These are phyloP conservation scores for Crucihimalaya himalaica DNA, from an alignment of 345 rosid species.

Conservation along the genomic window DNA sequence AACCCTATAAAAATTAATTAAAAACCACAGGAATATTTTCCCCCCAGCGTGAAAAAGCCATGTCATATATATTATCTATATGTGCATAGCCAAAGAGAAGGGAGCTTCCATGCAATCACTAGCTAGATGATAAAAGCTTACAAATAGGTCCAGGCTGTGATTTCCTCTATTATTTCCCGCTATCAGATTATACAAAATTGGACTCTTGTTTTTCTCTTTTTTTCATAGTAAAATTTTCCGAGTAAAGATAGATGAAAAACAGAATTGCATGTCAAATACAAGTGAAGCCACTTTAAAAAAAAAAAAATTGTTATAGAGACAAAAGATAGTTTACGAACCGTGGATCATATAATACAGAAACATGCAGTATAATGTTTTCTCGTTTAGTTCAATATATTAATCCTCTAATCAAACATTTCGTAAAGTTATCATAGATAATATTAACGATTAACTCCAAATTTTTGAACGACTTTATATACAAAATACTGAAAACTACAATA, in stretches of 20 bases:
- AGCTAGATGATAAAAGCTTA: conserved; percentile 2
- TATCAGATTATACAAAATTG: conserved; percentile 7
- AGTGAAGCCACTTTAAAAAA: too few relatives aligned
- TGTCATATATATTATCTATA: too few relatives aligned
- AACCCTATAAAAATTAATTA: too few relatives aligned
- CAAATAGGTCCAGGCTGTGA: conserved; percentile 28
- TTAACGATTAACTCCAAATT: neutral
- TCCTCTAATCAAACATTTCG: neutral
- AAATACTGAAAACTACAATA: neutral
- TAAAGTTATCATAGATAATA: neutral
- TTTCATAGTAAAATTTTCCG: neutral
- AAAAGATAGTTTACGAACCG: too few relatives aligned
- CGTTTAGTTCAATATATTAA: neutral
- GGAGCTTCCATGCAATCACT: conserved; percentile 6
- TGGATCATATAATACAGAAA: neutral
- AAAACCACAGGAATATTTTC: neutral
- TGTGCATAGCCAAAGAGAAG: neutral
- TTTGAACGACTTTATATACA: neutral
- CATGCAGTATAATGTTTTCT: neutral
- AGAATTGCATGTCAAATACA: too few relatives aligned
- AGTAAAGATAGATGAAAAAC: too few relatives aligned
- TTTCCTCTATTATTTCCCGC: conserved; percentile 25
- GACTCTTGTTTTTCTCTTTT: neutral
- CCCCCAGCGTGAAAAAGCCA: neutral
- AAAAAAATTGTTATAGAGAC: too few relatives aligned